Conservation (phyloP, 768 basidiomycete species). For the Leccinum arenicola region DNA sequence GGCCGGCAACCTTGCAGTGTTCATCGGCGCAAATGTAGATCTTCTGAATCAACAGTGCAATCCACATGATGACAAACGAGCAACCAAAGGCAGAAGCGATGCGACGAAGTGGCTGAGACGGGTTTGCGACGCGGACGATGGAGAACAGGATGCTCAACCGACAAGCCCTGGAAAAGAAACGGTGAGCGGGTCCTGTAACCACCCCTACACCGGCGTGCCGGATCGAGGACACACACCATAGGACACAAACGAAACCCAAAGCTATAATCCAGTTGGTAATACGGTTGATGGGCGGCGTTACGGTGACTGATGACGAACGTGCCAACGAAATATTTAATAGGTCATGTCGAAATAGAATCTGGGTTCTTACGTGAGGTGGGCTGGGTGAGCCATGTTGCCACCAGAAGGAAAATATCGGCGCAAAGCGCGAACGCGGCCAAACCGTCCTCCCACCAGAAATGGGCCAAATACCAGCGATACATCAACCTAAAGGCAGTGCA, state of each 20-base stretch:
- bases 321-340: neutral
- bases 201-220: neutral
- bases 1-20: neutral
- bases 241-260: conserved; percentile 15
- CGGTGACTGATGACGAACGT: neutral
- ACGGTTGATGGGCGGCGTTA: neutral
- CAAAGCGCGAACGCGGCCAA: conserved; percentile 23
- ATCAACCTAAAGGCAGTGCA: conserved; percentile 24
- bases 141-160: conserved; percentile 26
- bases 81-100: conserved; percentile 4
- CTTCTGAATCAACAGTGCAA: conserved; percentile 16
- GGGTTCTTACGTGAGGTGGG: conserved; percentile 1
- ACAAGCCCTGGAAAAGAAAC: conserved; percentile 14
- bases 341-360: too few species aligned
- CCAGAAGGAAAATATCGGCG: conserved; percentile 16
- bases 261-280: conserved; percentile 12
- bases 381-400: conserved; percentile 4
- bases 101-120: conserved; percentile 6
- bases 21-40: conserved; percentile 4
- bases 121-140: conserved; percentile 17
- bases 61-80: conserved; percentile 26
- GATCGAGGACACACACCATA: conserved; percentile 16
- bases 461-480: conserved; percentile 18
- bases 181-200: neutral
- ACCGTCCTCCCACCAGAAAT: conserved; percentile 32